Conservation (phyloP, 805 yeast species). For the Cyberlindnera subsufficiens region DNA sequence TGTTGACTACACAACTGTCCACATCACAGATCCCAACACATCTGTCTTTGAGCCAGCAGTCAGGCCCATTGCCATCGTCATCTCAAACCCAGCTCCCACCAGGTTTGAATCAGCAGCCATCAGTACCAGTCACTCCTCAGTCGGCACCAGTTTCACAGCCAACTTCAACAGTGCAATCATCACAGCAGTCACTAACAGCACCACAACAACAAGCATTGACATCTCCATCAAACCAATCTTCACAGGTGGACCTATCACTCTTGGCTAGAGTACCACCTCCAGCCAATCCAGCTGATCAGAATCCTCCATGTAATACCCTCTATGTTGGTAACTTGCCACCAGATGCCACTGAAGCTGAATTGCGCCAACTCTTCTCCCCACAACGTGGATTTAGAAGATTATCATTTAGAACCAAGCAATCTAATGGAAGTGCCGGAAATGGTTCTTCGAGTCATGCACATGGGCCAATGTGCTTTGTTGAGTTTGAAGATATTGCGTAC, state of each 20-base stretch:
- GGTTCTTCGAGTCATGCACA: constrained; percentile 37
- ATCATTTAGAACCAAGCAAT: constrained; percentile 77
- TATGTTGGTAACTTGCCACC: constrained; percentile 97
- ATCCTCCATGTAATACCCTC: constrained; percentile 96
- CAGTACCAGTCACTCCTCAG: constrained; percentile 3
- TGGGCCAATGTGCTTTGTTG: constrained; percentile 99
- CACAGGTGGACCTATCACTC: constrained; percentile 59
- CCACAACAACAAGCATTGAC: constrained; percentile 3
- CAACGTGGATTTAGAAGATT: constrained; percentile 91
- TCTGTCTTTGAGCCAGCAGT: constrained; percentile 12
- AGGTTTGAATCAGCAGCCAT: not conserved
- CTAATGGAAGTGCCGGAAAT: constrained; percentile 28
- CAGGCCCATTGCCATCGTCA: constrained; percentile 7
- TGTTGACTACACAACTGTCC: constrained; percentile 18
- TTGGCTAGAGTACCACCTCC: constrained; percentile 83
- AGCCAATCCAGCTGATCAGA: constrained; percentile 98
- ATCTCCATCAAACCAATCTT: constrained; percentile 12
- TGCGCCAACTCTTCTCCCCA: constrained; percentile 78
- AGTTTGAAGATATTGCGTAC: constrained; percentile 90
- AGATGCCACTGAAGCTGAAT: constrained; percentile 91
- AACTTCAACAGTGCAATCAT: constrained; percentile 5
- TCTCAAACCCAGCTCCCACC: constrained; percentile 6
- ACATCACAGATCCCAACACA: constrained; percentile 20
- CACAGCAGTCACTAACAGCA: constrained; percentile 1
- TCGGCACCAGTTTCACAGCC: constrained; percentile 4